These are phyloP conservation scores for Fusarium bactridioides DNA, from an alignment of 2,329 filamentous ascomycete genomes.

Conservation along the genomic window DNA sequence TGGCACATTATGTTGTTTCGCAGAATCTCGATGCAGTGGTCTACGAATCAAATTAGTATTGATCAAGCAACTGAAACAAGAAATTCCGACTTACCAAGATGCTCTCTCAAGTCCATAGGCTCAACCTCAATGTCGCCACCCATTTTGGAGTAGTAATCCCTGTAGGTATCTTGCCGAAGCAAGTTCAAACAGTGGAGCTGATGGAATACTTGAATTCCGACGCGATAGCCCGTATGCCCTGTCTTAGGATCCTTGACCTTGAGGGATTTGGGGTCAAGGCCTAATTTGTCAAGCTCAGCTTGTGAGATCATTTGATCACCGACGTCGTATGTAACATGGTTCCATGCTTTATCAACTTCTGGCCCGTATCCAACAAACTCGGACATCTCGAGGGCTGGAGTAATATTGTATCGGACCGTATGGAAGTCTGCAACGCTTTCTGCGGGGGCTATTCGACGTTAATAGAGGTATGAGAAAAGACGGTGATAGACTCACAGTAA, in stretches of 20 bases:
- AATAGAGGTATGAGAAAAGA: fast-evolving
- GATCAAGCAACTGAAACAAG: fast-evolving
- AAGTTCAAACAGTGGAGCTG: slow-evolving; percentile 59
- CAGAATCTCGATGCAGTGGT: slow-evolving; percentile 49
- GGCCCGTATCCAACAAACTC: slow-evolving; percentile 64
- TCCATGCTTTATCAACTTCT: slow-evolving; percentile 66
- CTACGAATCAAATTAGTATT: background rate
- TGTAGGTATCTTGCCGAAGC: slow-evolving; percentile 57
- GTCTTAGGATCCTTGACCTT: slow-evolving; percentile 63
- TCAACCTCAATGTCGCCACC: slow-evolving; percentile 58
- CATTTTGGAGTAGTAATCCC: slow-evolving; percentile 57
- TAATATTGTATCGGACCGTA: slow-evolving; percentile 58
- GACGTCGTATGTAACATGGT: slow-evolving; percentile 58
- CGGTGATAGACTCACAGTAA: slow-evolving; percentile 6
- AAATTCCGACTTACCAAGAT: slow-evolving; percentile 3
- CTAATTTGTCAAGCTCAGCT: slow-evolving; percentile 61
- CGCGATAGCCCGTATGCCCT: slow-evolving; percentile 66
- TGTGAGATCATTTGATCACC: slow-evolving; percentile 68
- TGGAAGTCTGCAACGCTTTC: slow-evolving; percentile 58
- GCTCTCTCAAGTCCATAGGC: slow-evolving; percentile 23
- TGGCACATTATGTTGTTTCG: slow-evolving; percentile 63
- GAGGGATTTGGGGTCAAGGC: slow-evolving; percentile 61
- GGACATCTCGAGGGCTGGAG: slow-evolving; percentile 53
- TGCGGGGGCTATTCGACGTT: slow-evolving; percentile 52
- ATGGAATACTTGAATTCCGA: slow-evolving; percentile 67